Percentiles rank a stretch among this genome's conserved stretches.
Evolutionary conservation across 805 yeast species (phyloP).

Genomic region (Nematodospora valgi): DNA sequence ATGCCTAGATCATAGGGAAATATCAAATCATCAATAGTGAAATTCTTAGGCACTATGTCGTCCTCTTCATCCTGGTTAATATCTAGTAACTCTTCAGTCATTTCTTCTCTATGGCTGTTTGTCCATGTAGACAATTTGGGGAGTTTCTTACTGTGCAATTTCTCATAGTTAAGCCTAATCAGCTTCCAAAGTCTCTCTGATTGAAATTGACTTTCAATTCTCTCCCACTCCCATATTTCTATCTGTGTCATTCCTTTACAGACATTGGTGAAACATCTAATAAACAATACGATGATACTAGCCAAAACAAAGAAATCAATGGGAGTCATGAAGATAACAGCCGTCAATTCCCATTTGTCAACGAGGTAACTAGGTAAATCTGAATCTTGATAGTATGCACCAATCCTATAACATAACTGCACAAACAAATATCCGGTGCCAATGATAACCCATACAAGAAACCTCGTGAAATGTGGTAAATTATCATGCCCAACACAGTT

Average conservation of each 20-base stretch:
- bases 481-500: constrained; percentile 84
- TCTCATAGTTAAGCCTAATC: constrained; percentile 42
- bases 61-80: constrained; percentile 3
- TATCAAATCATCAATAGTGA: constrained; percentile 60
- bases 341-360: constrained; percentile 48
- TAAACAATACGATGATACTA: constrained; percentile 54
- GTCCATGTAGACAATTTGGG: constrained; percentile 50
- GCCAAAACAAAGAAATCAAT: constrained; percentile 56
- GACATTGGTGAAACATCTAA: constrained; percentile 57
- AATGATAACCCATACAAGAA: constrained; percentile 61
- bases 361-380: constrained; percentile 56
- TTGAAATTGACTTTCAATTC: constrained; percentile 65
- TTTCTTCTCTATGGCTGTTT: constrained; percentile 9
- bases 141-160: constrained; percentile 36
- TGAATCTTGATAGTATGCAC: constrained; percentile 44
- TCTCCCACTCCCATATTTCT: constrained; percentile 88
- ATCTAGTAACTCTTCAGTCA: constrained; percentile 1
- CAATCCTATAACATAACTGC: constrained; percentile 39
- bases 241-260: constrained; percentile 79
- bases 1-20: constrained; percentile 84
- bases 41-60: constrained; percentile 28
- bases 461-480: constrained; percentile 76
- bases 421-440: constrained; percentile 47
- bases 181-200: constrained; percentile 52
- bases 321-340: constrained; percentile 54